A percentile compares a stretch with the other conserved stretches of the same genome.
These are phyloP conservation scores for Exophiala viscosa DNA, from an alignment of 2,329 filamentous ascomycete genomes.

Conservation along the genomic window DNA sequence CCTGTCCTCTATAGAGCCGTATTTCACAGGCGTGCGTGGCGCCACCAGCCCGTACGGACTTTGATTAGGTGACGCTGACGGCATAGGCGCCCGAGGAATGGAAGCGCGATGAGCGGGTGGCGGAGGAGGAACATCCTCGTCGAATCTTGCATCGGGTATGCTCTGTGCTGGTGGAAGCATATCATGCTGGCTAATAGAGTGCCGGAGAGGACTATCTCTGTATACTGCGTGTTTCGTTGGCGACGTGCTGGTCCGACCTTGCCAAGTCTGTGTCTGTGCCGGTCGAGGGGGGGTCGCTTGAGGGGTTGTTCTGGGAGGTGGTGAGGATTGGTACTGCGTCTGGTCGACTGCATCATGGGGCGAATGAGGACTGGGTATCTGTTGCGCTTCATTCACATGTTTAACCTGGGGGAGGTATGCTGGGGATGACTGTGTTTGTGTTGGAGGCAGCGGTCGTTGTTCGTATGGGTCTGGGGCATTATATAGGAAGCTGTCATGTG, in stretches of 20 bases:
- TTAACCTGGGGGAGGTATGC: constrained; percentile 39
- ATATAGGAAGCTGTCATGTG: neutral
- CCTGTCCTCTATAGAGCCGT: constrained; percentile 21
- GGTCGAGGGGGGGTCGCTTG: constrained; percentile 7
- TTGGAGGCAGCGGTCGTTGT: constrained; percentile 47
- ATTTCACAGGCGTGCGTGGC: constrained; percentile 15
- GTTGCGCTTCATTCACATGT: neutral
- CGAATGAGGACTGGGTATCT: constrained; percentile 5
- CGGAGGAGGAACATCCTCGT: constrained; percentile 31
- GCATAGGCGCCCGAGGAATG: constrained; percentile 5
- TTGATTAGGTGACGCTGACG: constrained; percentile 5
- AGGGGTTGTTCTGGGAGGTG: constrained; percentile 9
- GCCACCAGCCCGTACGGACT: constrained; percentile 18
- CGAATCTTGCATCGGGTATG: constrained; percentile 17
- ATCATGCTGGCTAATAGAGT: constrained; percentile 30
- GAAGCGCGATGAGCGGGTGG: constrained; percentile 33
- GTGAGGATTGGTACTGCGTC: constrained; percentile 17
- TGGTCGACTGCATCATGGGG: constrained; percentile 2
- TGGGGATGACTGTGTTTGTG: constrained; percentile 46
- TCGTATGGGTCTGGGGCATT: constrained; percentile 5
- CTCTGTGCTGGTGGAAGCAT: constrained; percentile 19
- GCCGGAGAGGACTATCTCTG: constrained; percentile 30
- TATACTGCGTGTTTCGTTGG: constrained; percentile 27
- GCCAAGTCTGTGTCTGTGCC: constrained; percentile 14
- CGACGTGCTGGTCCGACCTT: constrained; percentile 24